Percentiles rank a stretch among this genome's conserved stretches.
phyloP scores from a whole-genome alignment of 345 rosid genomes.

The Lepidium didymum region DNA sequence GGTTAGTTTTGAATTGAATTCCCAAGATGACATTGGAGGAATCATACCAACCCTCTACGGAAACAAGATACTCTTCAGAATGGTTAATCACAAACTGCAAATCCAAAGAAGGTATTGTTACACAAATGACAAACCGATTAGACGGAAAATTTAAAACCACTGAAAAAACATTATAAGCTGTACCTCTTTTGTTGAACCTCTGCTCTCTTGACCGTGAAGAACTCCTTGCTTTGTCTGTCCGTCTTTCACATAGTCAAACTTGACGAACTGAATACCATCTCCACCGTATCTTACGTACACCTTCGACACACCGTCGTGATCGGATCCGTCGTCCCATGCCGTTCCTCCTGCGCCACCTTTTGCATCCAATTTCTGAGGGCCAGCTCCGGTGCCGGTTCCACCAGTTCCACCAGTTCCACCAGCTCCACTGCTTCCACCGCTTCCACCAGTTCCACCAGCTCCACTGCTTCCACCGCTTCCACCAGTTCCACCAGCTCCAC shows the following conservation, averaged over 20 bases:
- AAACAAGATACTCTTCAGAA: slow-evolving; percentile 8
- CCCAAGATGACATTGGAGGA: not conserved
- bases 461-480: not conserved
- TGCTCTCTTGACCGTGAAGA: not conserved
- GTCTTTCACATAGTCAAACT: slow-evolving; percentile 16
- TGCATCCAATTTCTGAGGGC: not conserved
- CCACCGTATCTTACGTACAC: not conserved
- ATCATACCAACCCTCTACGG: slow-evolving; percentile 22
- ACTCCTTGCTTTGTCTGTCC: not conserved
- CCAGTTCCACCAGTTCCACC: not conserved
- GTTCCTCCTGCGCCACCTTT: slow-evolving; percentile 21
- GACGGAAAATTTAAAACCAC: not conserved
- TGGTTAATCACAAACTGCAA: slow-evolving; percentile 13
- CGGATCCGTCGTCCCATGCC: slow-evolving; percentile 24
- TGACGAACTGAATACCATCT: not conserved
- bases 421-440: not conserved
- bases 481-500: not conserved
- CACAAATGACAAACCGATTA: no score
- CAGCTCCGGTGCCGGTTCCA: not conserved
- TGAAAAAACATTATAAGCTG: not conserved
- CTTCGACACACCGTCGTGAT: slow-evolving; percentile 19
- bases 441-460: not conserved
- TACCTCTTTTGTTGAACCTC: not conserved
- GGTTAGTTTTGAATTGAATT: slow-evolving; percentile 15
- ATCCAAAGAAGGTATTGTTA: no score